Conservation (phyloP, 345 rosid species). For the Draba incana region DNA sequence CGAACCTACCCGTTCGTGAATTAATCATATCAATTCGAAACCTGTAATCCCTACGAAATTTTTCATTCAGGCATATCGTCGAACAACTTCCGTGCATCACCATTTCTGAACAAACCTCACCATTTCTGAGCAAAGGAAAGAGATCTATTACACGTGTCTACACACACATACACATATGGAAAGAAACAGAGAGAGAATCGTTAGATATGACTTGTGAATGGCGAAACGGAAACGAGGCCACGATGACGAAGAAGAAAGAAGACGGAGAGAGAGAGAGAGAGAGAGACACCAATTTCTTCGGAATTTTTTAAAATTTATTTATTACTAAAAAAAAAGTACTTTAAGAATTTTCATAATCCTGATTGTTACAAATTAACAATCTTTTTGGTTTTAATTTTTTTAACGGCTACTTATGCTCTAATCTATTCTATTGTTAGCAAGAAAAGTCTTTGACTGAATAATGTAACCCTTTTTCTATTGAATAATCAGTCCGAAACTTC, state of each 20-base stretch:
- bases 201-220: conserved; percentile 11
- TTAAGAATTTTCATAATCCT: no score
- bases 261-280: background rate
- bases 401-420: conserved; percentile 18
- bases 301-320: no score
- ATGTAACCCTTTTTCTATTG: background rate
- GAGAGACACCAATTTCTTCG: no score
- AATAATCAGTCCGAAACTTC: conserved; percentile 12
- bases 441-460: background rate
- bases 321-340: no score
- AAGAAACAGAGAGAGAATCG: background rate
- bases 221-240: conserved; percentile 22
- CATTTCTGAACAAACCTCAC: conserved; percentile 25
- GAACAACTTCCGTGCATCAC: conserved; percentile 35
- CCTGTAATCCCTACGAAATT: conserved; percentile 15
- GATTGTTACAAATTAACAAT: no score
- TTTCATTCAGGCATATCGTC: conserved; percentile 42
- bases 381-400: background rate
- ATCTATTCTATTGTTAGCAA: conserved; percentile 24
- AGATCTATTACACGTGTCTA: conserved; percentile 10
- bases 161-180: conserved; percentile 28
- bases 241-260: conserved; percentile 30
- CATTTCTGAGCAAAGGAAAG: background rate
- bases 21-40: conserved; percentile 19
- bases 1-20: conserved; percentile 26